These are phyloP conservation scores for Fagus sylvatica DNA, from an alignment of 306 rosid genomes.

Conservation along the genomic window DNA sequence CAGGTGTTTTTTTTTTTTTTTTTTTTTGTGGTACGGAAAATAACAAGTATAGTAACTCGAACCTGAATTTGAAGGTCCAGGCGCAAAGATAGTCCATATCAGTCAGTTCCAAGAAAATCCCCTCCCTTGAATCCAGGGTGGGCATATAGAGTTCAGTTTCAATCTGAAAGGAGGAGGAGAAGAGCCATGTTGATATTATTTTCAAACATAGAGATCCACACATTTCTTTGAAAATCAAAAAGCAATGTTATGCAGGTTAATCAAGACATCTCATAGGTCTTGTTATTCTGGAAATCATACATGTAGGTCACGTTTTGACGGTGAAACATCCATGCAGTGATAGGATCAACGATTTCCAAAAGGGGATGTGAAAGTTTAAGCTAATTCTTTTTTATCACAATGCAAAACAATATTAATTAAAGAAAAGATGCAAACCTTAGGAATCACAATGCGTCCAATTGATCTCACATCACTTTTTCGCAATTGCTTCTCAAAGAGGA, in stretches of 20 bases:
- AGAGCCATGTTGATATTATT: no score
- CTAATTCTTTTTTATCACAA: background rate
- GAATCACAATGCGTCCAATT: conserved; percentile 30
- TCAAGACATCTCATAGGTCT: background rate
- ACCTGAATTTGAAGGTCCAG: conserved; percentile 43
- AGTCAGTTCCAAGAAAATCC: conserved; percentile 13
- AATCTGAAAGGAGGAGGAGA: conserved; percentile 1
- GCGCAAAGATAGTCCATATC: conserved; percentile 26
- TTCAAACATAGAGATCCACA: background rate
- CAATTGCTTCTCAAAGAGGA: conserved; percentile 33
- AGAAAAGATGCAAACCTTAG: conserved; percentile 25
- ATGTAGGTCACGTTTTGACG: background rate
- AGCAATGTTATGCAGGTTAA: background rate
- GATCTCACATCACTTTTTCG: conserved; percentile 30
- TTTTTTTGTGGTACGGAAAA: no score
- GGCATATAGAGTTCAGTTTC: conserved; percentile 38
- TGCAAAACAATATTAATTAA: background rate
- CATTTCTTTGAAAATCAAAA: background rate
- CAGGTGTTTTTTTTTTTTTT: no score
- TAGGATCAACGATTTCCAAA: background rate
- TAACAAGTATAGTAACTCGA: background rate
- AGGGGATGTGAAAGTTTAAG: background rate
- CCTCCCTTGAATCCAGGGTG: background rate
- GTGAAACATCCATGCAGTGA: no score
- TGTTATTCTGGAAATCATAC: background rate